phyloP scores from a whole-genome alignment of 352 stramenopile genomes.

The Globisporangium mamillatum region DNA sequence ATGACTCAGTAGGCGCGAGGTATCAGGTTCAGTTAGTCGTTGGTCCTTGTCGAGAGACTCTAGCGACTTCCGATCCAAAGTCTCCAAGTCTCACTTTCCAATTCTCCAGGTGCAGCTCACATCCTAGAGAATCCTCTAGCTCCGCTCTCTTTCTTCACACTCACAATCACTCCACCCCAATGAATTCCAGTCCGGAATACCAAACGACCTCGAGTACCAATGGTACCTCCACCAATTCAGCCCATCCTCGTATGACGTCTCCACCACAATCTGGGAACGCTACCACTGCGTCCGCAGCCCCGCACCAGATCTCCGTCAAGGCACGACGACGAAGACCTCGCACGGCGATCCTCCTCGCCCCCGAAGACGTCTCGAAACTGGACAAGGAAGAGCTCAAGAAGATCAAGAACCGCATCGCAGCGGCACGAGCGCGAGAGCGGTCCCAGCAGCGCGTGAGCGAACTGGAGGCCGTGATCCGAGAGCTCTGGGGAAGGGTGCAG shows the following conservation, averaged over 20 bases:
- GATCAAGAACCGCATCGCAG: constrained; percentile 70
- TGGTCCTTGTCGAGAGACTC: neutral
- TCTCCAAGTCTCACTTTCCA: neutral
- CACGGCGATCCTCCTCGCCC: constrained; percentile 44
- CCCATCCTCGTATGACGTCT: neutral
- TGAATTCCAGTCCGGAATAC: constrained; percentile 1
- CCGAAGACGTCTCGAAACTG: constrained; percentile 35
- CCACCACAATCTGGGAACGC: neutral
- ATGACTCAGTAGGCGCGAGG: constrained; percentile 5
- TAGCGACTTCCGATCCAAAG: neutral
- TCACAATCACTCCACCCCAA: neutral
- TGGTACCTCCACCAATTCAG: neutral
- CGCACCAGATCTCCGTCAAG: neutral
- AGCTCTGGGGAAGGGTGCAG: constrained; percentile 56
- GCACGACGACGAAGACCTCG: constrained; percentile 34
- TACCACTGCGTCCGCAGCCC: neutral
- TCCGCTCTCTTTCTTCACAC: neutral
- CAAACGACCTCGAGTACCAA: neutral
- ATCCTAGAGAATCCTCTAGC: neutral
- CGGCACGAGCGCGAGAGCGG: constrained; percentile 48
- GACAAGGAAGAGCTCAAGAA: constrained; percentile 56
- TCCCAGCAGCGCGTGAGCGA: constrained; percentile 49
- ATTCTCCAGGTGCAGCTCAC: neutral
- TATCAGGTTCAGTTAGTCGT: neutral
- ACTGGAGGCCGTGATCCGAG: constrained; percentile 47